Evolutionary conservation across 2,329 filamentous ascomycete genomes (phyloP).

Genomic region (Fulvia fulva): DNA sequence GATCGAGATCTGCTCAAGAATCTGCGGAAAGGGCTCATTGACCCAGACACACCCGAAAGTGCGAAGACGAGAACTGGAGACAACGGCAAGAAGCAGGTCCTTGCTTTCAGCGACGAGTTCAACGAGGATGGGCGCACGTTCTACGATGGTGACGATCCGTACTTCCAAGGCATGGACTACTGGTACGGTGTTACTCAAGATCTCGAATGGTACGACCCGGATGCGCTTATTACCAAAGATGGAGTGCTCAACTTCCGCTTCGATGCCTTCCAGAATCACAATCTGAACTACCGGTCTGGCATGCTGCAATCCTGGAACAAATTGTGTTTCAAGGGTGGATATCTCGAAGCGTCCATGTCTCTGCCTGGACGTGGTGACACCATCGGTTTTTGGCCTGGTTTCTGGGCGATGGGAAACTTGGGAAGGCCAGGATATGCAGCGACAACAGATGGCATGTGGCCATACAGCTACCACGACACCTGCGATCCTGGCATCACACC

Average conservation of each 20-base stretch:
- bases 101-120: conserved; percentile 58
- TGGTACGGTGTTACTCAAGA: conserved; percentile 54
- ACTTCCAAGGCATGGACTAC: conserved; percentile 50
- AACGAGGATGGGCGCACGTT: conserved; percentile 52
- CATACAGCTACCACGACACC: conserved; percentile 65
- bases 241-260: conserved; percentile 55
- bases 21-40: conserved; percentile 52
- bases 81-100: conserved; percentile 43
- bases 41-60: conserved; percentile 48
- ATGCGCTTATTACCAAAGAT: conserved; percentile 37
- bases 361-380: conserved; percentile 64
- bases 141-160: conserved; percentile 56
- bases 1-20: conserved; percentile 56
- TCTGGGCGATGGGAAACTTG: conserved; percentile 73
- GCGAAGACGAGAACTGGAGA: conserved; percentile 46
- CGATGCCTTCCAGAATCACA: conserved; percentile 62
- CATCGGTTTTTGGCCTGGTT: conserved; percentile 69
- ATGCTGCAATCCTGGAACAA: conserved; percentile 53
- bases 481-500: conserved; percentile 69
- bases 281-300: conserved; percentile 48
- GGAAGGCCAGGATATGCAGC: conserved; percentile 65
- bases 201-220: conserved; percentile 51
- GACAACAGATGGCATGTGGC: conserved; percentile 70
- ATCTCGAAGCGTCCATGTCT: conserved; percentile 66
- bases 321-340: conserved; percentile 63